phyloP scores from a whole-genome alignment of 2,329 filamentous ascomycete genomes.

The Helminthosporium solani region DNA sequence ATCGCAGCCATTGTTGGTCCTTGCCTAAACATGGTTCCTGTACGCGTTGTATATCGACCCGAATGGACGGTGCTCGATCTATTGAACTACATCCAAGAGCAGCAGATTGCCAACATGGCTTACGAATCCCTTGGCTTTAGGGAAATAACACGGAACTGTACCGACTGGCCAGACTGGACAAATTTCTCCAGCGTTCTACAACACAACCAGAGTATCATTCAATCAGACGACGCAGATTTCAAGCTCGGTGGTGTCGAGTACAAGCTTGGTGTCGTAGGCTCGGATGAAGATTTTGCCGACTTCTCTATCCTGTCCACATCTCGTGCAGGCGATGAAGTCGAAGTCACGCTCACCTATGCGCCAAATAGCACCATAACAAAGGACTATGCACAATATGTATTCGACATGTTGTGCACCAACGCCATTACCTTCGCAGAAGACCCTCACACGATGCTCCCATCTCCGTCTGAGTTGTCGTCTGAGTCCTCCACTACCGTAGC shows the following conservation, averaged over 20 bases:
- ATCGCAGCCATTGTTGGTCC: slow-evolving; percentile 45
- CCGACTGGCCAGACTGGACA: slow-evolving; percentile 41
- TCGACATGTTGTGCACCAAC: slow-evolving; percentile 34
- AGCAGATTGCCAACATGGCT: slow-evolving; percentile 45
- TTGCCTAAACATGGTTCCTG: slow-evolving; percentile 47
- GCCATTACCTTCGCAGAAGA: slow-evolving; percentile 28
- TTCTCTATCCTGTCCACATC: slow-evolving; percentile 33
- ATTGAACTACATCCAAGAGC: slow-evolving; percentile 44
- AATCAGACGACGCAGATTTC: slow-evolving; percentile 47
- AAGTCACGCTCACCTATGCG: slow-evolving; percentile 33
- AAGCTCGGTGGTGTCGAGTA: slow-evolving; percentile 45
- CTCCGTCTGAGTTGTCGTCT: slow-evolving; percentile 28
- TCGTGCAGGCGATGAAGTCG: slow-evolving; percentile 22
- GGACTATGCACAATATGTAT: slow-evolving; percentile 54
- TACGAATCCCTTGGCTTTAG: slow-evolving; percentile 38
- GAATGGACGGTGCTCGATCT: slow-evolving; percentile 42
- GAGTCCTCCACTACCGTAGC: slow-evolving; percentile 22
- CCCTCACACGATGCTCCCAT: slow-evolving; percentile 29
- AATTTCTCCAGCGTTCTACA: slow-evolving; percentile 38
- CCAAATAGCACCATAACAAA: slow-evolving; percentile 51
- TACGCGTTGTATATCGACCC: slow-evolving; percentile 40
- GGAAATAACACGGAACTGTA: slow-evolving; percentile 38
- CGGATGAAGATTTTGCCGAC: slow-evolving; percentile 38
- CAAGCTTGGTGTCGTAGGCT: slow-evolving; percentile 30
- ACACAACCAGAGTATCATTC: slow-evolving; percentile 34